These are phyloP conservation scores for Guadua angustifolia DNA, from an alignment of 176 grass and related monocot genomes.

Conservation along the genomic window DNA sequence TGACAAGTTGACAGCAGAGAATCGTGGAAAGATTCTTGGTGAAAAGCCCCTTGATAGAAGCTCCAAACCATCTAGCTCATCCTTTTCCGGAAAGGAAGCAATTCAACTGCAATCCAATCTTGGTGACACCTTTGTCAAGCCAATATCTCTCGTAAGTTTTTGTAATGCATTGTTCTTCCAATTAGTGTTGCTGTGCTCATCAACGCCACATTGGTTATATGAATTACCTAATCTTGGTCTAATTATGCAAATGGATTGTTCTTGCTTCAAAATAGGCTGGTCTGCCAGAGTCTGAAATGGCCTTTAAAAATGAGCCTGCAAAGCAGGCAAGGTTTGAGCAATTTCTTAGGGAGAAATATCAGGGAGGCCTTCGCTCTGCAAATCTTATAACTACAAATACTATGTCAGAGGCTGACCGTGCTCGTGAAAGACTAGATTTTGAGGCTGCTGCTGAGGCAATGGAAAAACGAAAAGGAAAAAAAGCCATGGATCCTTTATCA, in stretches of 20 bases:
- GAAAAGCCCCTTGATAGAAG: slow-evolving; percentile 88
- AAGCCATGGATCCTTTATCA: slow-evolving; percentile 47
- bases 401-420: slow-evolving; percentile 83
- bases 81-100: slow-evolving; percentile 60
- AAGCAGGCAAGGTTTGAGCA: slow-evolving; percentile 92
- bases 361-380: slow-evolving; percentile 76
- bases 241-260: slow-evolving; percentile 40
- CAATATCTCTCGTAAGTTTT: slow-evolving; percentile 73
- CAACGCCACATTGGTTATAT: slow-evolving; percentile 9
- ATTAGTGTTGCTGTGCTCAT: not conserved
- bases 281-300: slow-evolving; percentile 61
- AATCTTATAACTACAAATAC: slow-evolving; percentile 41
- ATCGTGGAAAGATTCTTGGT: slow-evolving; percentile 89
- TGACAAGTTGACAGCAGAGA: slow-evolving; percentile 78
- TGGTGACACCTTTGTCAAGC: slow-evolving; percentile 74
- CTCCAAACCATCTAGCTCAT: slow-evolving; percentile 50
- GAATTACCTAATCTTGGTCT: slow-evolving; percentile 32
- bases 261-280: slow-evolving; percentile 60
- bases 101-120: slow-evolving; percentile 80
- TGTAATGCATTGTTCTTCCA: slow-evolving; percentile 12
- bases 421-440: slow-evolving; percentile 90
- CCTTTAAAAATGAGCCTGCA: slow-evolving; percentile 80
- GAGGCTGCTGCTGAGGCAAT: slow-evolving; percentile 90
- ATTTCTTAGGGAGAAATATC: slow-evolving; percentile 88
- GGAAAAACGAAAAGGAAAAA: slow-evolving; percentile 67